Evolutionary conservation across 2,329 filamentous ascomycete genomes (phyloP).

Genomic region (Sporothrix euskadiensis): DNA sequence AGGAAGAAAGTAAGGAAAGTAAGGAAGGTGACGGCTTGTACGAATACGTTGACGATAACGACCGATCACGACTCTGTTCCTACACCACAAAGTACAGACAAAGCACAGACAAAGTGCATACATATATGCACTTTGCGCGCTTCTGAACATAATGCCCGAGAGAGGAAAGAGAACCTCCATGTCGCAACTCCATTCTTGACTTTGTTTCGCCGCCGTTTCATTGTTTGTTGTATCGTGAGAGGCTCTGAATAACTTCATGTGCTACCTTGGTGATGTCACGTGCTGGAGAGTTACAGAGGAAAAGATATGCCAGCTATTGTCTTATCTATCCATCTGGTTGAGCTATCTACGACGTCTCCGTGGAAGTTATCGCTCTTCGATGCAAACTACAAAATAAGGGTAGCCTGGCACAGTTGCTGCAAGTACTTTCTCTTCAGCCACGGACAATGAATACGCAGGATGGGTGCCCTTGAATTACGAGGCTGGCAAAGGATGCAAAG

Average conservation of each 20-base stretch:
- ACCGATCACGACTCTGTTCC: conserved; percentile 25
- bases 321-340: background rate
- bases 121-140: background rate
- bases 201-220: background rate
- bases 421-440: background rate
- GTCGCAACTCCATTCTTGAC: conserved; percentile 16
- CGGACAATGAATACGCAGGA: conserved; percentile 15
- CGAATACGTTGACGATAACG: conserved; percentile 24
- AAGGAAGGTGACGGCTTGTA: conserved; percentile 3
- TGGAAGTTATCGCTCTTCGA: background rate
- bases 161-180: background rate
- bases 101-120: background rate
- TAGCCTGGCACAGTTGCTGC: background rate
- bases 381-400: background rate
- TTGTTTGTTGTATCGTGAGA: background rate
- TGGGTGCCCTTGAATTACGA: background rate
- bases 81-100: background rate
- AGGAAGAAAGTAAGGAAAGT: background rate
- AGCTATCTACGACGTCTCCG: background rate
- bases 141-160: background rate
- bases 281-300: background rate
- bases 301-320: background rate
- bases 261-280: background rate
- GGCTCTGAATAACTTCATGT: background rate
- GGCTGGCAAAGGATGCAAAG: background rate